Percentiles rank a stretch among this genome's conserved stretches.
Evolutionary conservation across 2,329 filamentous ascomycete genomes (phyloP).

Genomic region (Aotearoamyces nothofagi): DNA sequence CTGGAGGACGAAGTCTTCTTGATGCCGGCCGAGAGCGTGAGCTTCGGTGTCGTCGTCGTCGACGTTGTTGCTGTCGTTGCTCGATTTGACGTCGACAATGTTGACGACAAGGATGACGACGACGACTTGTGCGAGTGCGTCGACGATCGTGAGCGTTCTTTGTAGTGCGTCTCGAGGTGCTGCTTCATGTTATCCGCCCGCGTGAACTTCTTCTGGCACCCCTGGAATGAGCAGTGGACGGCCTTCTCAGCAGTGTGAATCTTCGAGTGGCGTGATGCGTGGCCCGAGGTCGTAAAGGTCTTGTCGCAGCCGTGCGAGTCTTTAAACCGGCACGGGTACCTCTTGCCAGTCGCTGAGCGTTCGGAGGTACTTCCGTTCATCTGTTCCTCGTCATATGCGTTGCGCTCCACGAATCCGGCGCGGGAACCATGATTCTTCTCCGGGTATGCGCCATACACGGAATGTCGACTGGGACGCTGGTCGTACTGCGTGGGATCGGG

Average conservation of each 20-base stretch:
- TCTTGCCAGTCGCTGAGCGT: conserved; percentile 29
- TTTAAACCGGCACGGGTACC: conserved; percentile 60
- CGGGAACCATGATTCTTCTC: not conserved
- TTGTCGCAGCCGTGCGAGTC: conserved; percentile 60
- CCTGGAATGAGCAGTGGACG: conserved; percentile 49
- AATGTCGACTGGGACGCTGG: conserved; percentile 23
- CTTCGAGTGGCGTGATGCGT: conserved; percentile 73
- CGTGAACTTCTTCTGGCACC: conserved; percentile 68
- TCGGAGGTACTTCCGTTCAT: conserved; percentile 5
- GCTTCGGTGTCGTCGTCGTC: conserved; percentile 3
- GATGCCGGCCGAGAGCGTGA: conserved; percentile 13
- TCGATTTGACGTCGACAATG: conserved; percentile 13
- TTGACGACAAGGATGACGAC: conserved; percentile 10
- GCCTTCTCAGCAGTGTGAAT: conserved; percentile 74
- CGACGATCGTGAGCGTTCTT: conserved; percentile 25
- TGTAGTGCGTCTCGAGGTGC: conserved; percentile 63
- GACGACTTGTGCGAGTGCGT: conserved; percentile 12
- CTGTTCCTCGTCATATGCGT: conserved; percentile 9
- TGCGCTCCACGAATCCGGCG: not conserved
- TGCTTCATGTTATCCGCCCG: conserved; percentile 82
- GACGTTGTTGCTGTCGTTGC: not conserved
- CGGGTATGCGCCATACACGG: conserved; percentile 13
- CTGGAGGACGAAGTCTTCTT: conserved; percentile 15
- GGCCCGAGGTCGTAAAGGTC: conserved; percentile 72
- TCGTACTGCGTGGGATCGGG: conserved; percentile 11